Evolutionary conservation across 495 filamentous ascomycete species (phyloP), one percentile per base, ranked within the genome.

Genomic region (Aspergillus funiculosus): DNA sequence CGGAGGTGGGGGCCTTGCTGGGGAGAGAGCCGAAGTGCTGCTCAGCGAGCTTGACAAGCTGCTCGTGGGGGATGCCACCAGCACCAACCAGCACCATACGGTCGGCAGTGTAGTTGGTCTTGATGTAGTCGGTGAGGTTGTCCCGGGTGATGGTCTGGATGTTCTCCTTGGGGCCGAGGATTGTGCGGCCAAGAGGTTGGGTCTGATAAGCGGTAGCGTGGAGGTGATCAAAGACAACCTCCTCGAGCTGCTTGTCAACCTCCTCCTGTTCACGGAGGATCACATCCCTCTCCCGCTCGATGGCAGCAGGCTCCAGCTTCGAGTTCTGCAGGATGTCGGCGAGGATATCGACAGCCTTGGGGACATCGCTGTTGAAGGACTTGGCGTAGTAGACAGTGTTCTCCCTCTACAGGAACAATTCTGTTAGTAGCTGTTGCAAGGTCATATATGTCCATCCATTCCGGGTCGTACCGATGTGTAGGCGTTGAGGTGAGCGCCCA

Each of bases 381-480:
- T 96, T 95, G 71, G 94, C 92, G 69, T 96, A 99, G 79, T 99
- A 98, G 62, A 97, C 92, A 53, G 92, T 98, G 78, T 95, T 95
- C 74, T 98, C 92, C 60, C 92, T 85, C 87, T 96, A 60, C 37
- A 41, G 11, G 43, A 17, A 13, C 19, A 61, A n/a, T n/a, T n/a
- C 64, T 53, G 72, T 74, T 57, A 64, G 59, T 54, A 15, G 50
- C 10, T n/a, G 29, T 31, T 37, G 29, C 25, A 20, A 5, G 21
- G 29, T 52, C 30, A 29, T 36, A 32, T 47, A 14, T 14, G 43
- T 51, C 28, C 5, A 8, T 43, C 40, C 11, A 29, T 57, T 60
- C 53, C 55, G 58, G 48, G 57, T 73, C 85, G 53, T 85, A 95
- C 91, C 75, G 91, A 96, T 60, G 92, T 99, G 77, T 99, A 99